Evolutionary conservation across 2,329 filamentous ascomycete genomes (phyloP), one percentile per base, ranked within the genome.

Genomic region (Ophiocordyceps camponoti-saundersi): DNA sequence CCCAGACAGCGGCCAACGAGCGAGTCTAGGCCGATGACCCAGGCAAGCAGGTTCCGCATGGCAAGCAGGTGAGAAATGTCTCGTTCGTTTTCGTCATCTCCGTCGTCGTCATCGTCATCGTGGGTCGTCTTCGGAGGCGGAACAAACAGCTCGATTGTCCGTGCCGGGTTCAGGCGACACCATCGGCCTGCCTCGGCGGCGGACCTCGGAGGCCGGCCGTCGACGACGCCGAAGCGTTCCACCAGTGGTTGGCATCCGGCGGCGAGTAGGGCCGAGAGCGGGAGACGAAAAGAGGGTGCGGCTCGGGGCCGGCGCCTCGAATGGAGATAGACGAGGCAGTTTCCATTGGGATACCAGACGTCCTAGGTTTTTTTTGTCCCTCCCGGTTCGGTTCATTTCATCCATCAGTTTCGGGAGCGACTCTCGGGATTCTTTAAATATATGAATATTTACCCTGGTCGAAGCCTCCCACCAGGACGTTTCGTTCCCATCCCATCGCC

Each of bases 41-140:
- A 88, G 3, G 85, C 84, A 49, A 89, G 81, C 53, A 87, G 76
- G 56, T 90, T 90, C 15, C 85, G 73, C 3, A 77, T 84, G 1
- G 79, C 75, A 6, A 86, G 57, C 54, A 86, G 80, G 59, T 82
- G 82, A 36, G 68, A 23, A 18, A 42, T 75, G 0, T 73, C 65
- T 50, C 79, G 70, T 4, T 71, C 66, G 52, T 71, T 69, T 44
- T 73, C 69, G 5, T 40, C 18, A 15, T 20, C 18, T 8, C 12
- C 16, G 36, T 61, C 53, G 78, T 26, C 75, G 0, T 73, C 65
- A 49, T 79, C 70, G 4, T 71, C 66, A 52, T 71, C 69, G 44
- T 73, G 69, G 5, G 68, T 61, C 32, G 65, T 61, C 1, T 70
- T 57, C 0, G 82, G 81, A 1, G 80, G 68, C 2, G 83, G 77